A percentile compares a stretch with the other conserved stretches of the same genome.
These are phyloP conservation scores for Lichtheimia ornata DNA, from an alignment of 371 early-diverging fungal species.

Conservation along the genomic window DNA sequence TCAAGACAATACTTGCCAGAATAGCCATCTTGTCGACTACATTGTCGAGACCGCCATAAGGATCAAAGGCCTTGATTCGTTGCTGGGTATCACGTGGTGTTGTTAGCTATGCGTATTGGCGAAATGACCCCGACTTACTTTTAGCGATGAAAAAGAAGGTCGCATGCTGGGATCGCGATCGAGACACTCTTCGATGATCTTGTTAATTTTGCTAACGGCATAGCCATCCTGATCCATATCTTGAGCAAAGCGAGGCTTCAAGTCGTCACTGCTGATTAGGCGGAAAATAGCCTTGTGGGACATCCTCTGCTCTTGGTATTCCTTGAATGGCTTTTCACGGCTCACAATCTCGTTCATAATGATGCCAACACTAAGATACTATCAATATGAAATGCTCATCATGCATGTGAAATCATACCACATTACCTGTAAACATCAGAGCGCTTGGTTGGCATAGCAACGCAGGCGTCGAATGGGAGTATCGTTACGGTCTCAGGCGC, in stretches of 20 bases:
- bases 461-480: conserved; percentile 26
- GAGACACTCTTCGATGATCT: conserved; percentile 39
- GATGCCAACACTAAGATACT: conserved; percentile 40
- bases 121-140: not conserved
- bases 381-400: not conserved
- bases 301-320: conserved; percentile 12
- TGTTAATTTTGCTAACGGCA: conserved; percentile 37
- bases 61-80: conserved; percentile 47
- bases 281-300: conserved; percentile 21
- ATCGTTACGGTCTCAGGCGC: conserved; percentile 46
- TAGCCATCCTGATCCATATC: conserved; percentile 33
- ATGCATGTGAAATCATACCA: not conserved
- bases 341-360: conserved; percentile 55
- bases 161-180: conserved; percentile 30
- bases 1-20: conserved; percentile 24
- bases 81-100: not conserved
- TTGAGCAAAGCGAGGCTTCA: conserved; percentile 27
- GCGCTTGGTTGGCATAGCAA: conserved; percentile 34
- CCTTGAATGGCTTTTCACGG: conserved; percentile 39
- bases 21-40: conserved; percentile 55
- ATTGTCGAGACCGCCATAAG: conserved; percentile 35
- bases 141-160: conserved; percentile 36
- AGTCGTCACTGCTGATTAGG: conserved; percentile 23
- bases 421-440: conserved; percentile 47
- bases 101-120: too few species aligned